These are phyloP conservation scores for Lachnellula suecica DNA, from an alignment of 2,329 filamentous ascomycete species.

Conservation along the genomic window DNA sequence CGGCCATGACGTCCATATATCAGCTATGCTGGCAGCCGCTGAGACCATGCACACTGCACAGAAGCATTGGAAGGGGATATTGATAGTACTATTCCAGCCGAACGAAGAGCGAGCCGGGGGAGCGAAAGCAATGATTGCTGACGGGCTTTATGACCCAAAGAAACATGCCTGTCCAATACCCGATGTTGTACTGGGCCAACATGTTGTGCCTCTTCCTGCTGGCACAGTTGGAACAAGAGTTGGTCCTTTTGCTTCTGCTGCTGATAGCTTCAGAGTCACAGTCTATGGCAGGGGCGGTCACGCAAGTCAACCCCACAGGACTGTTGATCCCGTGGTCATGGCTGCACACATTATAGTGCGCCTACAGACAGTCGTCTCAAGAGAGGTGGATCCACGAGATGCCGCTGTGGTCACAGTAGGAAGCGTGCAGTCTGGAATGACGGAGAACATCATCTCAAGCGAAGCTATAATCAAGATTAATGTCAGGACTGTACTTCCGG, in stretches of 20 bases:
- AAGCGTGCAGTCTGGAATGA: slow-evolving; percentile 40
- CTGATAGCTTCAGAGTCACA: slow-evolving; percentile 37
- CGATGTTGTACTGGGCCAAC: slow-evolving; percentile 54
- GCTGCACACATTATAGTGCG: slow-evolving; percentile 41
- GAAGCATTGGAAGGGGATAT: slow-evolving; percentile 57
- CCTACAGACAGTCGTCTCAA: slow-evolving; percentile 39
- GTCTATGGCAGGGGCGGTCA: slow-evolving; percentile 44
- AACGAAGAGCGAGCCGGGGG: slow-evolving; percentile 64
- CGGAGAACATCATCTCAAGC: slow-evolving; percentile 46
- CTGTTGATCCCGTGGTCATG: slow-evolving; percentile 47
- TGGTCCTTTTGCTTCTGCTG: slow-evolving; percentile 36
- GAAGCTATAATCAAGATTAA: slow-evolving; percentile 40
- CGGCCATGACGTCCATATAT: slow-evolving; percentile 67
- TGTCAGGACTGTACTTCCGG: slow-evolving; percentile 36
- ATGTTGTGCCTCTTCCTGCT: slow-evolving; percentile 45
- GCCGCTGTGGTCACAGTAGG: slow-evolving; percentile 44
- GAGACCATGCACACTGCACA: slow-evolving; percentile 45
- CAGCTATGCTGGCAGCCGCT: slow-evolving; percentile 54
- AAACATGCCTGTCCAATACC: slow-evolving; percentile 49
- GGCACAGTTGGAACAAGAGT: slow-evolving; percentile 35
- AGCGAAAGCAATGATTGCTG: slow-evolving; percentile 61
- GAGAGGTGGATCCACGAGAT: slow-evolving; percentile 40
- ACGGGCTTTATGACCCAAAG: slow-evolving; percentile 47
- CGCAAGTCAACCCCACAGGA: slow-evolving; percentile 39
- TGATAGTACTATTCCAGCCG: slow-evolving; percentile 66